Evolutionary conservation across 345 rosid species (phyloP).

Genomic region (Corchorus olitorius): DNA sequence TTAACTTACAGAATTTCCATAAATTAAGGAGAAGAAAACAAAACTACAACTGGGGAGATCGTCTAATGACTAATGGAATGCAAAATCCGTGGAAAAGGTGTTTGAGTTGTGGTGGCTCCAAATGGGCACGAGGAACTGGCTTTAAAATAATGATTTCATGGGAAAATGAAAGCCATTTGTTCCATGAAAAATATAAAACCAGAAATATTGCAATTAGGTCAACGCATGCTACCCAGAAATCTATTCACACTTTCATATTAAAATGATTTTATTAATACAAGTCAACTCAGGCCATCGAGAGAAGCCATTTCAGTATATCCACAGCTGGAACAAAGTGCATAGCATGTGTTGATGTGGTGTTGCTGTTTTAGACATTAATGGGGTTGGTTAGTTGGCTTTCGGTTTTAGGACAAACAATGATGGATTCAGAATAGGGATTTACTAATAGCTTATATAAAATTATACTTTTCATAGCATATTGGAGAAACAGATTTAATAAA

Average conservation of each 20-base stretch:
- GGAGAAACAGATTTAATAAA: no score
- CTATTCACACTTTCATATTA: neutral
- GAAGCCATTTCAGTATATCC: neutral
- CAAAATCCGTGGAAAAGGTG: neutral
- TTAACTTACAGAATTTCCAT: neutral
- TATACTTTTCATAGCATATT: no score
- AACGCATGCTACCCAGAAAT: conserved; percentile 6
- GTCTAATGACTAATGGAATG: neutral
- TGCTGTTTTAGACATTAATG: conserved; percentile 5
- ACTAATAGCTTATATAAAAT: neutral
- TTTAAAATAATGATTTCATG: conserved; percentile 1
- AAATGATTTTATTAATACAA: neutral
- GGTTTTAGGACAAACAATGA: neutral
- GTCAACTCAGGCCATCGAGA: conserved; percentile 2
- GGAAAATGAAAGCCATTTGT: neutral
- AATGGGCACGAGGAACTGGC: neutral
- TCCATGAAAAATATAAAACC: neutral
- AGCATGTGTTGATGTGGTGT: neutral
- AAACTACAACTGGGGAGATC: no score
- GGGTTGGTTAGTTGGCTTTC: neutral
- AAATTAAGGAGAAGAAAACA: neutral
- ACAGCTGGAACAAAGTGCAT: neutral
- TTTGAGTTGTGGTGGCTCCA: neutral
- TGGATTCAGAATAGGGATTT: neutral
- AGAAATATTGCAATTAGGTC: neutral